phyloP scores from a whole-genome alignment of 305 asterid genomes.

The Striga hermonthica region DNA sequence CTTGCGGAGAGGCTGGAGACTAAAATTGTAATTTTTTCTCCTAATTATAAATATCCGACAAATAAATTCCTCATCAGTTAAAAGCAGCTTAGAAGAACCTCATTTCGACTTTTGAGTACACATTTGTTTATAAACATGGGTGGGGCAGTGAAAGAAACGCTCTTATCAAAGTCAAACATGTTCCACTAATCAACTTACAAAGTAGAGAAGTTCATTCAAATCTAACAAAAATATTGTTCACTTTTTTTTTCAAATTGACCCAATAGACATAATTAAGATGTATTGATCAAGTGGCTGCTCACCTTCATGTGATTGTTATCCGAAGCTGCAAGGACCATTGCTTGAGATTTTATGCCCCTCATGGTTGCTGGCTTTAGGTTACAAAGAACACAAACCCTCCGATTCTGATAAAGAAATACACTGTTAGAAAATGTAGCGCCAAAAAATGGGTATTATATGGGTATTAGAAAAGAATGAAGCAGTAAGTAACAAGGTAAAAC shows the following conservation, averaged over 20 bases:
- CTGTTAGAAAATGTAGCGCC: constrained; percentile 21
- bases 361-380: constrained; percentile 88
- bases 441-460: constrained; percentile 10
- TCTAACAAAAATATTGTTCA: not conserved
- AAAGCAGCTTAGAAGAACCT: too few species aligned
- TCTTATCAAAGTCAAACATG: not conserved
- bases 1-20: too few species aligned
- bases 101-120: too few species aligned
- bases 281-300: constrained; percentile 20
- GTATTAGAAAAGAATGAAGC: too few species aligned
- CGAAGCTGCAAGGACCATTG: constrained; percentile 97
- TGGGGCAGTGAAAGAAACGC: too few species aligned
- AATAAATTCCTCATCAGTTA: too few species aligned
- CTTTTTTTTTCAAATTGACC: not conserved
- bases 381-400: constrained; percentile 95
- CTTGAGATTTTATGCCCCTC: constrained; percentile 96
- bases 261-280: constrained; percentile 8
- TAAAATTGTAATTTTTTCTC: too few species aligned
- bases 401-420: constrained; percentile 54
- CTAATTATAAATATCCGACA: too few species aligned
- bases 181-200: not conserved
- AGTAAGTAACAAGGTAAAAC: constrained; percentile 42
- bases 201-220: not conserved
- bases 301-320: constrained; percentile 75
- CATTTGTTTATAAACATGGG: too few species aligned